Percentiles rank a stretch among this genome's conserved stretches.
Conservation (phyloP, 768 basidiomycete species). For the Calocera viscosa region DNA sequence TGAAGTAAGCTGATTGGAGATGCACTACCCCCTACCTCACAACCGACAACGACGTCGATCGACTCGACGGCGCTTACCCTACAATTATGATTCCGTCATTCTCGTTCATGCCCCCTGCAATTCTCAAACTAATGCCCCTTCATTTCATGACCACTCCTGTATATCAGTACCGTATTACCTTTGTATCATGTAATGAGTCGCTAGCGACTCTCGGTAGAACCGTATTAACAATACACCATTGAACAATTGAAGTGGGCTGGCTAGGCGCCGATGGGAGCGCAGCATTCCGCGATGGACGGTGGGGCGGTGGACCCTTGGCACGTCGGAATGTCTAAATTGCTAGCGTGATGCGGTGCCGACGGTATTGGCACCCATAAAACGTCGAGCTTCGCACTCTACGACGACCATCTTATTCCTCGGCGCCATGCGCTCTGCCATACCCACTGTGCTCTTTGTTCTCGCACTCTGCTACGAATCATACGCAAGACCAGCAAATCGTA, state of each 20-base stretch:
- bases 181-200: constrained; percentile 3
- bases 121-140: background rate
- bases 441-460: background rate
- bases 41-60: background rate
- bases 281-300: too few relatives aligned
- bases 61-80: background rate
- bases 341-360: too few relatives aligned
- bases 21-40: too few relatives aligned
- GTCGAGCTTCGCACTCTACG: background rate
- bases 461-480: background rate
- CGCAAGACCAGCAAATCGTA: background rate
- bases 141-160: constrained; percentile 2
- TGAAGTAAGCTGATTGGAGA: background rate
- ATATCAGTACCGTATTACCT: background rate
- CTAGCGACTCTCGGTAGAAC: background rate
- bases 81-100: background rate
- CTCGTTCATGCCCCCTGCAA: background rate
- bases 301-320: too few relatives aligned
- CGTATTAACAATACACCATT: too few relatives aligned
- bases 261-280: too few relatives aligned
- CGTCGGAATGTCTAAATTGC: too few relatives aligned
- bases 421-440: background rate
- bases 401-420: background rate
- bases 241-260: too few relatives aligned
- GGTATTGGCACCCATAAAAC: too few relatives aligned